Base-by-base conservation (phyloP, 352 stramenopile genomes). In the Phytophthora hibernalis region DNA sequence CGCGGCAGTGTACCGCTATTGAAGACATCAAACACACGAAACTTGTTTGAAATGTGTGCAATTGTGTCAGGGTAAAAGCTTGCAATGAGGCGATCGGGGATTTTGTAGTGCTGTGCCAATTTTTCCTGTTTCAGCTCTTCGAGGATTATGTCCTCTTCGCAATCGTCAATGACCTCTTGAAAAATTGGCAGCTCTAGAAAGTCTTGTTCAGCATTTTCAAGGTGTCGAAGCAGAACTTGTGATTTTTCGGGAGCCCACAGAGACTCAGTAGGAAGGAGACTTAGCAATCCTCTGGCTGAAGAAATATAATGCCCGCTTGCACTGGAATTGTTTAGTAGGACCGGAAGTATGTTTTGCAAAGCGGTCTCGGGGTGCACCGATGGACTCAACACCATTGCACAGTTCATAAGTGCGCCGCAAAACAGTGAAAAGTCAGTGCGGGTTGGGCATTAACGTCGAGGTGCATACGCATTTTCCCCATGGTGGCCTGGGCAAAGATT, bases 381-480 rank as follows among this genome's bases (percentile, higher is more conserved):
- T 35, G 79, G 77, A 30, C 43, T 66, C 11, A 79, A 58, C 13
- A 73, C 20, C 55, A 79, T 79, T 5, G 82, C 77, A 30, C 73
- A 85, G 54, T 89, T 77, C 48, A 91, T 61, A 0, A 91, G 62
- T 1, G 78, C 76, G 0, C 80, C 82, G 18, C 76, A 82, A 54
- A 90, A 90, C 11, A 82, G 68, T 12, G 72, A 65, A 54, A 91
- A 91, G 80, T 80, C 21, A 91, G 65, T 8, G 74, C 78, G 10
- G 82, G 82, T 22, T 79, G 56, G 1, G 54, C 70, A 8, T 89
- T 77, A 0, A 66, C 70, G 51, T 91, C 82, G 2, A 91, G 48
- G 42, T 86, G 86, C 40, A 80, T 64, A 22, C 82, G 78, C 38
- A 91, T 69, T 50, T 89, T 87, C 28, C 82, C 82, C 49, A 91